Base-by-base conservation (phyloP, 2,329 filamentous ascomycete genomes). In the Diaporthe sp. region DNA sequence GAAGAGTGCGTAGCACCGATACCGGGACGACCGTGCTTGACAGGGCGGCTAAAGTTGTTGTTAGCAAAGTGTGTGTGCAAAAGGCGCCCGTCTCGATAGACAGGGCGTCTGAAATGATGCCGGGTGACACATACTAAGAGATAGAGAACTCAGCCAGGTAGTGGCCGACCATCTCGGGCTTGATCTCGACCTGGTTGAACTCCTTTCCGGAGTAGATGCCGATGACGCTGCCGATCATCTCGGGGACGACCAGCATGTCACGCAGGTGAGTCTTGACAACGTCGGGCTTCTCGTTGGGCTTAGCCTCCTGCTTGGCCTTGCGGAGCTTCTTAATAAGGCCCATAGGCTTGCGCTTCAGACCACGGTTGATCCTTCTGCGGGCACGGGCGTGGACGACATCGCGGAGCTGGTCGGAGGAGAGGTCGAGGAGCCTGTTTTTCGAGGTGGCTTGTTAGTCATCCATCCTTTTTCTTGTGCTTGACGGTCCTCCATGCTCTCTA, bases 171-270 rank as follows among this genome's bases (percentile, higher is more conserved):
- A 99, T 99, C 92, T 99, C 97, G 83, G 97, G 97, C 93, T 98
- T 98, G 91, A 99, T 97, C 89, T 99, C 97, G 83, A 99, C 96
- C 92, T 98, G 96, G 94, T 99, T 99, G 94, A 99, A 99, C 89
- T 98, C 96, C 94, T 99, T 99, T 86, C 97, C 97, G 81, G 95
- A 98, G 94, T 99, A 99, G 91, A 99, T 97, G 86, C 96, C 97
- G 84, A 99, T 94, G 84, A 99, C 96, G 88, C 91, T 94, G 84
- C 97, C 97, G 86, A 99, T 99, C 97, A 99, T 98, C 92, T 99
- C 97, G 83, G 97, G 97, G 82, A 99, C 97, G 85, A 99, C 93
- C 87, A 99, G 98, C 97, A 99, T 99, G 91, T 99, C 94, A 89
- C 96, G 96, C 84, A 99, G 94, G 88, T 99, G 96, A 78, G 96